Base-by-base conservation (phyloP, 2,329 filamentous ascomycete genomes). In the Ampelomyces quisqualis region DNA sequence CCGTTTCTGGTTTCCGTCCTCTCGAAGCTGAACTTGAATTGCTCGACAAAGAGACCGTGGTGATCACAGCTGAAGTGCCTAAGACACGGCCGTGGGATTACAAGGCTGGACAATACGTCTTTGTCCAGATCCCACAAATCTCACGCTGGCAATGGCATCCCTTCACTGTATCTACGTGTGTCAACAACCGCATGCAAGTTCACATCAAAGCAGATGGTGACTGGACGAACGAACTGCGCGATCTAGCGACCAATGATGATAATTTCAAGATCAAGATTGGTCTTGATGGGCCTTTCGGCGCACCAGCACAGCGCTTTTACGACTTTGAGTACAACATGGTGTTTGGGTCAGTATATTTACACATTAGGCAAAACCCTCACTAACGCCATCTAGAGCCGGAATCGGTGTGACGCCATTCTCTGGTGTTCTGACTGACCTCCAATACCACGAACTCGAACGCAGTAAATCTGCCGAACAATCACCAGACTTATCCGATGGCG, bases 201-300 rank as follows among this genome's bases (percentile, higher is more conserved):
- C 78, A 81, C 49, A 79, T 81, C 66, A 81, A 81, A 55, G 76
- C 74, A 3, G 77, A 80, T 31, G 78, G 78, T 0, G 72, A 80
- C 57, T 81, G 77, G 78, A 80, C 78, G 0, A 63, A 64, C 3
- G 64, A 61, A 31, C 65, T 81, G 1, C 69, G 73, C 7, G 60
- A 71, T 1, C 53, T 79, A 4, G 72, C 69, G 0, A 66, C 67
- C 2, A 62, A 67, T 2, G 52, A 44, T 7, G 61, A 65, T 27
- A 60, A 63, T 17, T 58, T 61, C 0, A 58, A 69, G 2, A 75
- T 79, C 31, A 65, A 73, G 8, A 71, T 81, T 3, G 77, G 77
- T 0, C 70, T 81, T 34, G 78, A 81, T 39, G 79, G 79, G 0
- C 78, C 78, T 0, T 81, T 77, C 41, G 78, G 79, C 4, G 78